Evolutionary conservation across 2,329 filamentous ascomycete genomes (phyloP), one percentile per base, ranked within the genome.

Genomic region (Verticillium longisporum): DNA sequence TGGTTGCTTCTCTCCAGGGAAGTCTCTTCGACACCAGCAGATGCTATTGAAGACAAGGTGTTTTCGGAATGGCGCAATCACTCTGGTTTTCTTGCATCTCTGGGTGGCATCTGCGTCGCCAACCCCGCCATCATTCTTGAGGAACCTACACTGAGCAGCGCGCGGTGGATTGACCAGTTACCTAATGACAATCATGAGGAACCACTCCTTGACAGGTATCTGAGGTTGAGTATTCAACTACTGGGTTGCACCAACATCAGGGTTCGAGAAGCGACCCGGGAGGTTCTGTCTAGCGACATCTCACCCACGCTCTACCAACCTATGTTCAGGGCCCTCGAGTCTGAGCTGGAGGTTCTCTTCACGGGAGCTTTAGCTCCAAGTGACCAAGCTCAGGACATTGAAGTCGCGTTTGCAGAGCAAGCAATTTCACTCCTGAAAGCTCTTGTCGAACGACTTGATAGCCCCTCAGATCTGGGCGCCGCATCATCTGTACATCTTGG

Each of bases 41-140:
- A 87, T 26, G 72, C 72, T 7, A 72, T 86, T 18, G 80, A 86
- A 38, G 86, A 88, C 64, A 80, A 74, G 62, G 76, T 78, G 3
- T 72, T 88, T 14, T 79, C 82, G 1, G 85, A 89, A 67, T 90
- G 87, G 87, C 81, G 87, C 41, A 90, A 89, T 64, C 82, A 86
- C 66, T 88, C 87, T 1, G 87, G 87, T 0, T 88, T 90, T 64
- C 76, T 90, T 11, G 86, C 86, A 5, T 88, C 87, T 0, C 73
- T 89, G 5, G 87, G 86, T 14, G 87, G 87, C 2, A 82, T 86
- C 60, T 90, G 87, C 70, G 84, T 84, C 9, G 82, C 86, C 2
- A 82, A 85, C 61, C 83, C 86, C 68, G 77, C 81, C 57, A 75
- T 80, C 58, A 74, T 80, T 11, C 69, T 85, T 5, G 87, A 88